These are phyloP conservation scores for Wickerhamomyces sydowiorum DNA, from an alignment of 805 yeast species.

Conservation along the genomic window DNA sequence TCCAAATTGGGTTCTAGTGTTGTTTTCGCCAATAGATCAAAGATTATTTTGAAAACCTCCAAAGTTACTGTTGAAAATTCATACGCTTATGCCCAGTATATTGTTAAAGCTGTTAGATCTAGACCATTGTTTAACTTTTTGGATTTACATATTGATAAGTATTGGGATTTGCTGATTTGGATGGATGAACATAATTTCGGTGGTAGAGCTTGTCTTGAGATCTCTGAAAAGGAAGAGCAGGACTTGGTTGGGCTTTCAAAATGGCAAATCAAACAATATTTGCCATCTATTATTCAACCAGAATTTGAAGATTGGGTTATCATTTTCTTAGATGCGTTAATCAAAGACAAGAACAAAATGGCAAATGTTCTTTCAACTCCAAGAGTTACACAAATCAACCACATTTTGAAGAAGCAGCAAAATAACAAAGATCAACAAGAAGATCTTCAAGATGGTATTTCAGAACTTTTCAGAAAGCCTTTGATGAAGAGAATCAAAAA, in stretches of 20 bases:
- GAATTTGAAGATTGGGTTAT: slow-evolving; percentile 89
- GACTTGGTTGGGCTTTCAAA: slow-evolving; percentile 39
- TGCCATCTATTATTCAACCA: slow-evolving; percentile 69
- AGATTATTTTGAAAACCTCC: slow-evolving; percentile 63
- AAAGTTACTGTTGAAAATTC: slow-evolving; percentile 81
- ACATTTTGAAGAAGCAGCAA: slow-evolving; percentile 38
- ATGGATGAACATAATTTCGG: slow-evolving; percentile 88
- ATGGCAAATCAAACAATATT: slow-evolving; percentile 75
- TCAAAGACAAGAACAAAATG: slow-evolving; percentile 41
- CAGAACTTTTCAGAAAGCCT: slow-evolving; percentile 55
- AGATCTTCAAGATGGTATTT: slow-evolving; percentile 40
- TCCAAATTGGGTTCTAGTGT: slow-evolving; percentile 72
- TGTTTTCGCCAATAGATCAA: slow-evolving; percentile 75
- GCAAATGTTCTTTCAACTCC: slow-evolving; percentile 36
- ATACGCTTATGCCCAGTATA: slow-evolving; percentile 84
- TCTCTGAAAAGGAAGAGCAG: slow-evolving; percentile 31
- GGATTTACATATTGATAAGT: slow-evolving; percentile 65
- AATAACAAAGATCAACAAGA: slow-evolving; percentile 24
- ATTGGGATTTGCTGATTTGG: slow-evolving; percentile 95
- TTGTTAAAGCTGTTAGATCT: slow-evolving; percentile 69
- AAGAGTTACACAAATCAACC: slow-evolving; percentile 64
- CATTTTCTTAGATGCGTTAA: slow-evolving; percentile 65
- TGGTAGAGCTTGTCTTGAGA: slow-evolving; percentile 49
- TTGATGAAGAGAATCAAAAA: slow-evolving; percentile 61
- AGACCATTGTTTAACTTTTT: slow-evolving; percentile 79